A percentile compares a stretch with the other conserved stretches of the same genome.
phyloP scores from a whole-genome alignment of 345 rosid genomes.

The Salix udensis region DNA sequence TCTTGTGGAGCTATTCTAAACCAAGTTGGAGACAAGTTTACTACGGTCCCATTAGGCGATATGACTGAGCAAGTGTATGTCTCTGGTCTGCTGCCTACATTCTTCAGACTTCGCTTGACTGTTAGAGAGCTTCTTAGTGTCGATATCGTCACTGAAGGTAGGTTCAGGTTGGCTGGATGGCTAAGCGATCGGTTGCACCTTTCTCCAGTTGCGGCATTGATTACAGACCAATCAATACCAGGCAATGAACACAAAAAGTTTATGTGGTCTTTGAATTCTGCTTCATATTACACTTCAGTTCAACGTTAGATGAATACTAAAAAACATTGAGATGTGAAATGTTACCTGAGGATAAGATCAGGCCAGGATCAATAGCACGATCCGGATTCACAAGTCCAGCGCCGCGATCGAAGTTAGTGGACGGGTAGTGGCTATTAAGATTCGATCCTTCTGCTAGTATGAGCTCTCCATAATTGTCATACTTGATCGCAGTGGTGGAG shows the following conservation, averaged over 20 bases:
- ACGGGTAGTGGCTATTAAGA: conserved; percentile 27
- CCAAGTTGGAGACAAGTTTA: conserved; percentile 53
- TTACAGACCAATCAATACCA: conserved; percentile 19
- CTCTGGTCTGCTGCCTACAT: conserved; percentile 48
- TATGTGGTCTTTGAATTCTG: conserved; percentile 64
- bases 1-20: conserved; percentile 46
- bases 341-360: conserved; percentile 60
- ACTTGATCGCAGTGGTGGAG: conserved; percentile 60
- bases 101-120: conserved; percentile 53
- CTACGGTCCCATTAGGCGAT: conserved; percentile 59
- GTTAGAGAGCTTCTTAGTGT: conserved; percentile 34
- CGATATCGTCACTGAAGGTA: conserved; percentile 71
- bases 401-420: conserved; percentile 65
- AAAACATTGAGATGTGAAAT: background rate
- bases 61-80: conserved; percentile 48
- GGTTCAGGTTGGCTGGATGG: conserved; percentile 68
- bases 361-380: conserved; percentile 73
- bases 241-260: conserved; percentile 73
- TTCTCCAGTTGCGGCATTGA: conserved; percentile 52
- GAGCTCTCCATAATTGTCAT: conserved; percentile 45
- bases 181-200: conserved; percentile 38
- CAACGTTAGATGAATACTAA: background rate
- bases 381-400: conserved; percentile 70
- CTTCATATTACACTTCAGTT: background rate
- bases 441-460: conserved; percentile 51